These are phyloP conservation scores for Metschnikowia continentalis DNA, from an alignment of 805 yeast species.

Conservation along the genomic window DNA sequence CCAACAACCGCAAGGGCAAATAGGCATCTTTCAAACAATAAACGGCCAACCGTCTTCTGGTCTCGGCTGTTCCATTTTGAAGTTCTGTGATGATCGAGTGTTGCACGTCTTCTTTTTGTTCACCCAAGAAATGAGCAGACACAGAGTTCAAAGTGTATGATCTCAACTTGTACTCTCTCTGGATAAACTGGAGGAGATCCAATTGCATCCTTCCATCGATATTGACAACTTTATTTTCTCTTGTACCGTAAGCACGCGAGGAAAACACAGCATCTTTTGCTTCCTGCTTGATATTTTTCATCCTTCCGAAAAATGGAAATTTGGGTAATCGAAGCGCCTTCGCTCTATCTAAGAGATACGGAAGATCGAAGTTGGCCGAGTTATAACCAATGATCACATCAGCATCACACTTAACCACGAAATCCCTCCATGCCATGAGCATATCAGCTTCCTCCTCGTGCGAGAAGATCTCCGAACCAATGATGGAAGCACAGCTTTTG, in stretches of 20 bases:
- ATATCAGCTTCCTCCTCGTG: slow-evolving; percentile 73
- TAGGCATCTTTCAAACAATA: slow-evolving; percentile 96
- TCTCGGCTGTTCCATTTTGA: slow-evolving; percentile 88
- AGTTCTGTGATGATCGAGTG: slow-evolving; percentile 93
- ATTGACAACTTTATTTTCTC: slow-evolving; percentile 86
- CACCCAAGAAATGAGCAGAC: slow-evolving; percentile 87
- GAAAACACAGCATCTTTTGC: slow-evolving; percentile 79
- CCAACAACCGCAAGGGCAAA: slow-evolving; percentile 80
- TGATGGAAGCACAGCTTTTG: slow-evolving; percentile 84
- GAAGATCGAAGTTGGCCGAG: slow-evolving; percentile 90
- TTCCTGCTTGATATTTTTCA: slow-evolving; percentile 65
- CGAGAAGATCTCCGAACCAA: slow-evolving; percentile 85
- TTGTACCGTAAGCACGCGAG: slow-evolving; percentile 93
- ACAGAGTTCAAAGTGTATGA: slow-evolving; percentile 94
- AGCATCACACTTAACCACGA: slow-evolving; percentile 81
- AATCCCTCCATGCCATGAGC: slow-evolving; percentile 83
- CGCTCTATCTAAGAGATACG: slow-evolving; percentile 87
- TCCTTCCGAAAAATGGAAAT: slow-evolving; percentile 87
- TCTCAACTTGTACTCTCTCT: slow-evolving; percentile 90
- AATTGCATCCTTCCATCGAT: slow-evolving; percentile 95
- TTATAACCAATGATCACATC: slow-evolving; percentile 97
- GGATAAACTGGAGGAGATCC: slow-evolving; percentile 87
- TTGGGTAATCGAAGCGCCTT: slow-evolving; percentile 56
- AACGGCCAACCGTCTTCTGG: slow-evolving; percentile 92
- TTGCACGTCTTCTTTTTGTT: slow-evolving; percentile 97